phyloP scores from a whole-genome alignment of 495 filamentous ascomycete genomes.

The Parmelia sp. region DNA sequence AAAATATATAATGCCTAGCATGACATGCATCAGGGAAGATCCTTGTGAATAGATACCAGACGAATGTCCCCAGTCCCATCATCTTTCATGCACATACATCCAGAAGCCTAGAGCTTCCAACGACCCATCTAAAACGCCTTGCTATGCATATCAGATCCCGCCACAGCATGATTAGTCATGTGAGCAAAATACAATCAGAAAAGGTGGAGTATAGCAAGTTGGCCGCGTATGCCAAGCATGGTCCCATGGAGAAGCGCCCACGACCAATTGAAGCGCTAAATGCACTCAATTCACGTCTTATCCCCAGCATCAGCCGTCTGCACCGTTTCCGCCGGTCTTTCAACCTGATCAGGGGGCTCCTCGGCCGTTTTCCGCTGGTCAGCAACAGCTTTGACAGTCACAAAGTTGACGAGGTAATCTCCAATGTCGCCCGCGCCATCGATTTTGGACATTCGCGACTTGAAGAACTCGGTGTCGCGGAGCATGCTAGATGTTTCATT shows the following conservation, averaged over 20 bases:
- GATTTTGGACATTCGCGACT: slow-evolving; percentile 64
- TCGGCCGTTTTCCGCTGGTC: slow-evolving; percentile 1
- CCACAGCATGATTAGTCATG: background rate
- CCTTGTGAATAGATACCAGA: background rate
- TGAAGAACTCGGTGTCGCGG: slow-evolving; percentile 72
- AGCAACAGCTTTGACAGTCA: slow-evolving; percentile 49
- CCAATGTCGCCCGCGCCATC: slow-evolving; percentile 72
- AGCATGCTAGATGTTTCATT: slow-evolving; percentile 57
- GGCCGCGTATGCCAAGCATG: background rate
- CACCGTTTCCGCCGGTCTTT: background rate
- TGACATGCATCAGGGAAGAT: background rate
- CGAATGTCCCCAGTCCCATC: background rate
- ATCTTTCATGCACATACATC: background rate
- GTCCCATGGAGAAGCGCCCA: too few species aligned
- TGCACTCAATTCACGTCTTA: background rate
- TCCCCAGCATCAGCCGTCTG: background rate
- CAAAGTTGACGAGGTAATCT: slow-evolving; percentile 58
- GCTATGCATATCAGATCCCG: slow-evolving; percentile 3
- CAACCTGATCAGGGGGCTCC: background rate
- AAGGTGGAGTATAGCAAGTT: background rate
- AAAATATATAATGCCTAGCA: background rate
- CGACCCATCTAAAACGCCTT: slow-evolving; percentile 10
- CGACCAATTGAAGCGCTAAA: background rate
- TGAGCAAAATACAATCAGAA: slow-evolving; percentile 7
- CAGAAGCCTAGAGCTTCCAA: background rate